Percentiles rank a stretch among this genome's conserved stretches.
These are phyloP conservation scores for Priceomyces melissophilus DNA, from an alignment of 805 yeast genomes.

Conservation along the genomic window DNA sequence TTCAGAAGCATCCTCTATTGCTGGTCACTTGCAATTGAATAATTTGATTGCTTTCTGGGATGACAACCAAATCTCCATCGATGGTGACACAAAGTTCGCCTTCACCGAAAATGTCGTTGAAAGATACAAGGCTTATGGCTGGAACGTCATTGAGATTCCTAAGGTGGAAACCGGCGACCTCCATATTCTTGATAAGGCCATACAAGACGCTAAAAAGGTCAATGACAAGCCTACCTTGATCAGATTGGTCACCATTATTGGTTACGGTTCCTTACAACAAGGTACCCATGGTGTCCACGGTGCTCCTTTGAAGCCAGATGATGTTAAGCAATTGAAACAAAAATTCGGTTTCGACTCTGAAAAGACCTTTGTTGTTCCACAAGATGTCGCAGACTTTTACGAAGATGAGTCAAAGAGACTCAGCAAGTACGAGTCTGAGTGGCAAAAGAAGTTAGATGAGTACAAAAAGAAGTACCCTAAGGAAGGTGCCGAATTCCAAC, in stretches of 20 bases:
- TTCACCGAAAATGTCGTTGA: constrained; percentile 88
- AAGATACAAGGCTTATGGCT: constrained; percentile 90
- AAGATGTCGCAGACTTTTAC: constrained; percentile 76
- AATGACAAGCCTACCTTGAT: constrained; percentile 85
- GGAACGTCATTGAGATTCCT: constrained; percentile 77
- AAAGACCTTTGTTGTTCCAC: constrained; percentile 72
- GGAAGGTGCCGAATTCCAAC: constrained; percentile 70
- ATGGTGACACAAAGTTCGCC: constrained; percentile 84
- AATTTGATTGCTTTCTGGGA: constrained; percentile 95
- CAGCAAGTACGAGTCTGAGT: constrained; percentile 64
- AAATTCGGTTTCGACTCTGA: constrained; percentile 87
- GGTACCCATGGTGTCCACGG: constrained; percentile 97
- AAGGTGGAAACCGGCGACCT: constrained; percentile 75
- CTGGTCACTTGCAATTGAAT: constrained; percentile 92
- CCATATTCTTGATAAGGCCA: constrained; percentile 65
- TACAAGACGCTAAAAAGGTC: constrained; percentile 75
- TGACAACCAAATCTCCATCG: constrained; percentile 95
- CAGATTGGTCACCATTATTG: constrained; percentile 86
- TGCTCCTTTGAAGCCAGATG: constrained; percentile 91
- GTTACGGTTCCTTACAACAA: constrained; percentile 80
- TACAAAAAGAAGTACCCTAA: constrained; percentile 73
- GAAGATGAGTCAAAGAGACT: constrained; percentile 56
- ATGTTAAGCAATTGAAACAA: constrained; percentile 79
- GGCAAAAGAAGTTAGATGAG: constrained; percentile 62
- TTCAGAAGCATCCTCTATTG: constrained; percentile 89